Base-by-base conservation (phyloP, 2,329 filamentous ascomycete genomes). In the Tricladium varicosporioides region DNA sequence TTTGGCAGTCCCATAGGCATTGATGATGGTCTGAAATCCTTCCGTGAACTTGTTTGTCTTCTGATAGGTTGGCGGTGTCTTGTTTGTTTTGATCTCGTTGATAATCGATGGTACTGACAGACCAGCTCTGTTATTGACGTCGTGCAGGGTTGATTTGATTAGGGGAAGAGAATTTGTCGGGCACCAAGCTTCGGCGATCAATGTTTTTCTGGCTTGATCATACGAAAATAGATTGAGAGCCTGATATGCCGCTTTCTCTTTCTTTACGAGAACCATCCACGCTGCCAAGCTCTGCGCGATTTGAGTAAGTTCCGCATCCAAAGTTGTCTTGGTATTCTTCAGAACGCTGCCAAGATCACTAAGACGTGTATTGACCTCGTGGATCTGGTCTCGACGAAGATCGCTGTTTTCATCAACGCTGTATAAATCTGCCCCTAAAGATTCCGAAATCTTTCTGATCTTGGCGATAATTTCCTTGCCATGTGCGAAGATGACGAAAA, bases 31-130 rank as follows among this genome's bases (percentile, higher is more conserved):
- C 75, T 99, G 94, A 79, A 99, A 99, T 19, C 88, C 94, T 69
- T 97, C 88, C 2, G 95, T 99, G 71, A 97, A 97, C 75, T 93
- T 96, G 81, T 99, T 99, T 32, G 92, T 97, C 78, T 96, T 96
- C 74, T 97, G 85, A 73, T 95, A 97, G 0, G 94, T 99, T 0
- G 94, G 94, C 22, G 95, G 94, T 5, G 91, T 97, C 81, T 97
- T 97, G 77, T 92, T 96, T 45, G 93, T 97, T 67, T 86, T 87
- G 71, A 99, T 94, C 77, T 96, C 92, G 73, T 97, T 97, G 78
- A 99, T 93, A 68, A 99, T 97, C 52, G 93, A 97, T 7, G 95
- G 93, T 27, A 97, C 92, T n/a, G 93, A 95, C 54, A 97, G 81
- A 27, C 95, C 94, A 64, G 94, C 94, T 62, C 92, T 86, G 75